Conservation (phyloP, 441 rosid genomes). For the Erodium chrysanthum region DNA sequence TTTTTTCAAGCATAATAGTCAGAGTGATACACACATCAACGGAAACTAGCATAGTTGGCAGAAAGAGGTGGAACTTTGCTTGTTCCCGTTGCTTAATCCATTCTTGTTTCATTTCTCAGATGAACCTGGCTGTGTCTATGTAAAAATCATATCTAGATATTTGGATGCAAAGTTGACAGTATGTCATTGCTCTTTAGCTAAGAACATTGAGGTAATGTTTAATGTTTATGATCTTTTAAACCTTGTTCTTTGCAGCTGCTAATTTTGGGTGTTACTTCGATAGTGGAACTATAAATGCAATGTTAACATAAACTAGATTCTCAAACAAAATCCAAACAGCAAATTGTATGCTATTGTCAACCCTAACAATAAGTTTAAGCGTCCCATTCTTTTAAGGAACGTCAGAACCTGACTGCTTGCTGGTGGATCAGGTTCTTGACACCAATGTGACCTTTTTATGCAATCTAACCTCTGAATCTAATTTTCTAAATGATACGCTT, state of each 20-base stretch:
- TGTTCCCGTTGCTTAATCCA: slow-evolving; percentile 14
- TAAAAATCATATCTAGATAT: slow-evolving; percentile 50
- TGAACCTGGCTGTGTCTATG: slow-evolving; percentile 35
- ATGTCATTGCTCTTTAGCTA: slow-evolving; percentile 44
- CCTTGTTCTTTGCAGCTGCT: slow-evolving; percentile 7
- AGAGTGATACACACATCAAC: background rate
- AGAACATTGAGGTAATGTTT: slow-evolving; percentile 41
- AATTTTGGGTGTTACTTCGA: background rate
- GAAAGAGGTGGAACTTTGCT: slow-evolving; percentile 7
- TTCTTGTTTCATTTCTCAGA: slow-evolving; percentile 29
- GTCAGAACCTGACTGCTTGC: background rate
- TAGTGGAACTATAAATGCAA: background rate
- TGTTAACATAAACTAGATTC: background rate
- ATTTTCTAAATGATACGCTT: background rate
- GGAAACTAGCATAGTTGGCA: background rate
- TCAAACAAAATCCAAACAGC: background rate
- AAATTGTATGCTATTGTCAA: slow-evolving; percentile 1
- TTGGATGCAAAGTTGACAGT: slow-evolving; percentile 71
- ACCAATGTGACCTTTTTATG: background rate
- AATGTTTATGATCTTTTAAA: background rate
- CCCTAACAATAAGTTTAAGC: no score
- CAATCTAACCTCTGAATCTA: background rate
- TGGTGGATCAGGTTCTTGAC: background rate
- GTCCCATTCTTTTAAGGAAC: no score
- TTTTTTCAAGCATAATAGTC: background rate